These are phyloP conservation scores for Aspergillus intermedius DNA, from an alignment of 2,329 filamentous ascomycete species.

Conservation along the genomic window DNA sequence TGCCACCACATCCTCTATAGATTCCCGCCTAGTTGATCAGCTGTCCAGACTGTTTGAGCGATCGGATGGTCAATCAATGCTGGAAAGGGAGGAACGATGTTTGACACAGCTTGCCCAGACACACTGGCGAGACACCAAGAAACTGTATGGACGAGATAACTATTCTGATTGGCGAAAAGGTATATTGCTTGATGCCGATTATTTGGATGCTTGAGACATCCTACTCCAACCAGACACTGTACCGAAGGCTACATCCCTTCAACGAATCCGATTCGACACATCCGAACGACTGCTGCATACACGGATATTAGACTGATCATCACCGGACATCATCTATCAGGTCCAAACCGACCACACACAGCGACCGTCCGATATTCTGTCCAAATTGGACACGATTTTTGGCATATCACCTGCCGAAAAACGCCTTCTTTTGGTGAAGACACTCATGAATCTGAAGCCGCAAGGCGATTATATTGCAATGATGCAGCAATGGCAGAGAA, in stretches of 20 bases:
- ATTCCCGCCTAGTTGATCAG: too few relatives aligned
- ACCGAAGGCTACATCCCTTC: neutral
- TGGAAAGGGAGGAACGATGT: neutral
- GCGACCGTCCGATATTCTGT: neutral
- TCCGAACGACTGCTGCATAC: neutral
- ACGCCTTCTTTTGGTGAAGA: neutral
- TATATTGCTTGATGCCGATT: neutral
- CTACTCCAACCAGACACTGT: neutral
- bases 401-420: neutral
- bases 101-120: neutral
- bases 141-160: too few relatives aligned
- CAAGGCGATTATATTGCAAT: neutral
- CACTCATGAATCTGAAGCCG: neutral
- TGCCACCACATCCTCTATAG: too few relatives aligned
- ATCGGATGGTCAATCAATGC: too few relatives aligned
- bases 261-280: neutral
- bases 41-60: too few relatives aligned
- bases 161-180: neutral
- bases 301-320: neutral
- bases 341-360: neutral
- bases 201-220: neutral
- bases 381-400: neutral
- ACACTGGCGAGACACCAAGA: neutral
- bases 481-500: neutral
- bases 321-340: neutral